Evolutionary conservation across 192 early-diverging fungal genomes (phyloP).

Genomic region (Coemansia sp.): DNA sequence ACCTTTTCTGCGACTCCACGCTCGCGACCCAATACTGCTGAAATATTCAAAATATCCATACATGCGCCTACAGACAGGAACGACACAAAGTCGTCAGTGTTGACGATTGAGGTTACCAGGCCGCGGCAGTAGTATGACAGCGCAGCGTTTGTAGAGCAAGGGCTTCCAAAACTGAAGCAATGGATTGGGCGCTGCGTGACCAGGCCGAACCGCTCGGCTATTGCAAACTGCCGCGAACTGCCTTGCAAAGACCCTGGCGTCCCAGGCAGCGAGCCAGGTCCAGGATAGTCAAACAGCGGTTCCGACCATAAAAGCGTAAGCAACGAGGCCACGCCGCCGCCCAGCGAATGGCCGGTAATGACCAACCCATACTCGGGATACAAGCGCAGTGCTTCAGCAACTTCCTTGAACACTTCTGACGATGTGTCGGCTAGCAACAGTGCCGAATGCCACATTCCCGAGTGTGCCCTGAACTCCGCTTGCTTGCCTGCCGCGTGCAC

Average conservation of each 20-base stretch:
- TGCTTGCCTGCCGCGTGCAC: not conserved
- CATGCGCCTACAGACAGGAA: conserved; percentile 73
- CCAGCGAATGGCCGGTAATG: conserved; percentile 85
- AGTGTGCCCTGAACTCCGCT: conserved; percentile 65
- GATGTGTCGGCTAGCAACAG: conserved; percentile 64
- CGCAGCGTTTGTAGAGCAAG: conserved; percentile 68
- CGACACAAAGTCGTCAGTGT: conserved; percentile 76
- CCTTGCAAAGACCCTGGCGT: conserved; percentile 36
- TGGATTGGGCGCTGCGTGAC: conserved; percentile 74
- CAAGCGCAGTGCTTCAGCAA: conserved; percentile 65
- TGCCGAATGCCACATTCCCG: conserved; percentile 84
- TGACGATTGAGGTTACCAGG: conserved; percentile 79
- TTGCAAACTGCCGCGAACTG: conserved; percentile 61
- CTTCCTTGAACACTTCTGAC: conserved; percentile 70
- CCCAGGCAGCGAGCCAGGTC: not conserved
- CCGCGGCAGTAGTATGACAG: conserved; percentile 69
- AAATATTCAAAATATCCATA: conserved; percentile 74
- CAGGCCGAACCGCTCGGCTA: conserved; percentile 61
- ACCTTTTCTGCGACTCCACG: conserved; percentile 67
- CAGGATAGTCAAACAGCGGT: conserved; percentile 31
- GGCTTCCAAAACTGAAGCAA: conserved; percentile 83
- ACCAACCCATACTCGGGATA: conserved; percentile 81
- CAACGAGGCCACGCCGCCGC: conserved; percentile 81
- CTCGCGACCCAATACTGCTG: conserved; percentile 60
- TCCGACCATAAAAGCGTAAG: conserved; percentile 73